These are phyloP conservation scores for Microdochium nivale DNA, from an alignment of 2,329 filamentous ascomycete species.

Conservation along the genomic window DNA sequence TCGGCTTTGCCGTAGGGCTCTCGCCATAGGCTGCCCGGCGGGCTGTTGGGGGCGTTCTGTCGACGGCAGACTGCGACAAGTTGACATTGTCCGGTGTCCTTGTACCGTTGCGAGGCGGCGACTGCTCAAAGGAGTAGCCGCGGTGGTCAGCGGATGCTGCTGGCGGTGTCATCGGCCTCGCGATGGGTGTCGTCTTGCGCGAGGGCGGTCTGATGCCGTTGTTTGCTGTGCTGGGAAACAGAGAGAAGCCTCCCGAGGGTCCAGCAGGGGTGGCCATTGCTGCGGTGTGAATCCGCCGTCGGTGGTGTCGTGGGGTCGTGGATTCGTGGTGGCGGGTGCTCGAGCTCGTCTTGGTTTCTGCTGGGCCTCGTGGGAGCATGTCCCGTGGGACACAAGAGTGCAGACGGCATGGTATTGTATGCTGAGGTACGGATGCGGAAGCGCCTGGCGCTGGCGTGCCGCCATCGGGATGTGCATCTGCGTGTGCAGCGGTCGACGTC, in stretches of 20 bases:
- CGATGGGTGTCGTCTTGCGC: constrained; percentile 29
- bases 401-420: no score
- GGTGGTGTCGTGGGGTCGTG: no score
- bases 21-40: neutral
- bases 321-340: no score
- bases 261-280: neutral
- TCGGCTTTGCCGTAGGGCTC: neutral
- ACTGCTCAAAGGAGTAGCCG: neutral
- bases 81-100: neutral
- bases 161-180: neutral
- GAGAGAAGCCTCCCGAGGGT: constrained; percentile 42
- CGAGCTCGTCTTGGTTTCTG: no score
- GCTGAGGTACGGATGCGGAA: no score
- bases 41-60: neutral
- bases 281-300: no score
- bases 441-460: no score
- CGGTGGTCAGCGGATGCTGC: neutral
- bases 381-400: no score
- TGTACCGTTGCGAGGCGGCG: neutral
- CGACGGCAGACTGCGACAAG: neutral
- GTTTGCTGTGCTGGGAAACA: constrained; percentile 40
- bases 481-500: no score
- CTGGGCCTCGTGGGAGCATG: no score
- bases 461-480: no score
- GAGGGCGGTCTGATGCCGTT: constrained; percentile 29